Evolutionary conservation across 345 rosid species (phyloP).

Genomic region (Brassica nigra): DNA sequence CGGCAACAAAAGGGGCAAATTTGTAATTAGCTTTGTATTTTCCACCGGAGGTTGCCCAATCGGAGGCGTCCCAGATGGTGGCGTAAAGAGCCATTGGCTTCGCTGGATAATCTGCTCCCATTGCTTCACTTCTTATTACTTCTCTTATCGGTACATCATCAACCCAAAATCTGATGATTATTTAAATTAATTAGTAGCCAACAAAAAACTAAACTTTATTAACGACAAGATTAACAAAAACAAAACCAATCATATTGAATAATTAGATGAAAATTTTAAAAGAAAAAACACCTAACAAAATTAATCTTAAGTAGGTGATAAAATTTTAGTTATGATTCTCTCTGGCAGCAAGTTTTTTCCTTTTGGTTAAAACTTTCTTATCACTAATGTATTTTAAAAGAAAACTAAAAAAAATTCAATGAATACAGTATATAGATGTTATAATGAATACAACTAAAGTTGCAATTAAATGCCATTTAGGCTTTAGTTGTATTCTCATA

Average conservation of each 20-base stretch:
- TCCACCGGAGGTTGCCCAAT: slow-evolving; percentile 93
- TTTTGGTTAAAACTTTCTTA: not conserved
- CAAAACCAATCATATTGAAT: not conserved
- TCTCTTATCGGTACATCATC: slow-evolving; percentile 90
- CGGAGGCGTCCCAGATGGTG: slow-evolving; percentile 97
- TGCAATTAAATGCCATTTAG: not conserved
- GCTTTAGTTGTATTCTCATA: not conserved
- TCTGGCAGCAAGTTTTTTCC: not conserved
- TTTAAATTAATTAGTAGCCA: not conserved
- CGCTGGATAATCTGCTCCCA: slow-evolving; percentile 80
- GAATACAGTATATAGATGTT: not conserved
- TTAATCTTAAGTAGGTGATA: not conserved
- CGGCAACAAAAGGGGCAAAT: slow-evolving; percentile 74
- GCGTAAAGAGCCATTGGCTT: slow-evolving; percentile 91
- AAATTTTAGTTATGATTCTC: not conserved
- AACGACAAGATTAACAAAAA: not conserved
- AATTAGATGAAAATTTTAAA: not conserved
- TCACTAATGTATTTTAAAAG: not conserved
- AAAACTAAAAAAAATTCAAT: no score
- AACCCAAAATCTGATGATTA: slow-evolving; percentile 66
- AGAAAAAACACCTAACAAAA: not conserved
- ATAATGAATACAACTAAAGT: not conserved
- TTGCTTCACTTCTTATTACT: slow-evolving; percentile 57
- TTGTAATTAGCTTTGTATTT: slow-evolving; percentile 68
- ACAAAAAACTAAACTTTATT: not conserved